phyloP scores from a whole-genome alignment of 148 eudicot genomes.

The Diospyros kaki region DNA sequence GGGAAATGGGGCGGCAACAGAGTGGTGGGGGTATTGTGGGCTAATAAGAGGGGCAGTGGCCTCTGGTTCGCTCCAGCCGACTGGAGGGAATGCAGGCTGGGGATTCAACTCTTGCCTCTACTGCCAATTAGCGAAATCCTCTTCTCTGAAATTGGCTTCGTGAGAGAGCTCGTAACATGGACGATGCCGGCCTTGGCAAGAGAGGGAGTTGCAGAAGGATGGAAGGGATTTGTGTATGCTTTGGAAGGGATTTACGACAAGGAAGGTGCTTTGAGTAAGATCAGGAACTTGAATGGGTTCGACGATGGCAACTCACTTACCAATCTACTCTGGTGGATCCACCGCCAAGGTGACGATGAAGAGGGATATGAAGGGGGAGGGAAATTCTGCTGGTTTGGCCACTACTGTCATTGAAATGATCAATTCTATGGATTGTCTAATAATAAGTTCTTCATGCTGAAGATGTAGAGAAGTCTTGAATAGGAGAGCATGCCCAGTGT shows the following conservation, averaged over 20 bases:
- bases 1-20: slow-evolving; percentile 86
- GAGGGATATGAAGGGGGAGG: slow-evolving; percentile 24
- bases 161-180: slow-evolving; percentile 67
- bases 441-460: not conserved
- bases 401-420: slow-evolving; percentile 43
- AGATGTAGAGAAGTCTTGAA: not conserved
- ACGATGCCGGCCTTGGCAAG: slow-evolving; percentile 59
- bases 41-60: slow-evolving; percentile 71
- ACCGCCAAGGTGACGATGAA: slow-evolving; percentile 57
- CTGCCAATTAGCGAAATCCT: slow-evolving; percentile 61
- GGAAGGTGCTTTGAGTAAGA: slow-evolving; percentile 41
- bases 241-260: slow-evolving; percentile 71
- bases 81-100: slow-evolving; percentile 75
- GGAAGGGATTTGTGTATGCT: slow-evolving; percentile 83
- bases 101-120: slow-evolving; percentile 76
- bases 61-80: slow-evolving; percentile 90
- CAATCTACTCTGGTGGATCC: slow-evolving; percentile 86
- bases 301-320: slow-evolving; percentile 84
- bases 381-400: slow-evolving; percentile 51
- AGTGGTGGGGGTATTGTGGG: slow-evolving; percentile 74
- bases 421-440: not conserved
- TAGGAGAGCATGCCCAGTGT: not conserved
- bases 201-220: slow-evolving; percentile 79
- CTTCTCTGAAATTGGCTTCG: slow-evolving; percentile 58
- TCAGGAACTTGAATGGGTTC: slow-evolving; percentile 49